Percentiles rank a stretch among this genome's conserved stretches.
These are phyloP conservation scores for Lentinula guzmanii DNA, from an alignment of 768 basidiomycete species.

Conservation along the genomic window DNA sequence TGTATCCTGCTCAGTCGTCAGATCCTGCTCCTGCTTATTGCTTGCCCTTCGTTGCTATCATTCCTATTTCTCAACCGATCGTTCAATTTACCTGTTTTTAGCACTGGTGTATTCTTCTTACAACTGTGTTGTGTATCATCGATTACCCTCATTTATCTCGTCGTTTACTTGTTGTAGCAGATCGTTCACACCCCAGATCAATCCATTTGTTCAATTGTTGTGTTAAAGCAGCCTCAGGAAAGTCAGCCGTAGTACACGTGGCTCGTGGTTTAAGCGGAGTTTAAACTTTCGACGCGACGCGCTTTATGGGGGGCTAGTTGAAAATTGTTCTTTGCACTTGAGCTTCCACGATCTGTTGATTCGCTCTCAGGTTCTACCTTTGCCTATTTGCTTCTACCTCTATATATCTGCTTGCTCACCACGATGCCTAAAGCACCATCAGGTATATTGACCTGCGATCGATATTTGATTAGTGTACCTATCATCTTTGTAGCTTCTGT, in stretches of 20 bases:
- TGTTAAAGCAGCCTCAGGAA: not conserved
- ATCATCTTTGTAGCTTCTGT: not conserved
- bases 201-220: not conserved
- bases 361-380: not conserved
- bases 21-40: not conserved
- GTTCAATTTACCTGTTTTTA: not conserved
- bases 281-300: not conserved
- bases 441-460: not conserved
- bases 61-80: not conserved
- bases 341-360: not conserved
- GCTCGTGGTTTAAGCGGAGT: not conserved
- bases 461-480: not conserved
- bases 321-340: not conserved
- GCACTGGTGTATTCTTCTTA: not conserved
- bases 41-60: not conserved
- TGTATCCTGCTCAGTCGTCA: not conserved
- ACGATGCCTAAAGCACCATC: not conserved
- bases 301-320: not conserved
- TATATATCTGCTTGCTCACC: not conserved
- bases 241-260: no score
- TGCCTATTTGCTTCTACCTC: not conserved
- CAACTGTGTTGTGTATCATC: conserved; percentile 3
- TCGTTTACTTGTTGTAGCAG: not conserved
- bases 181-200: not conserved
- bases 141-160: not conserved